Conservation (phyloP, 2,329 filamentous ascomycete genomes). For the Calonectria multiphialidica region DNA sequence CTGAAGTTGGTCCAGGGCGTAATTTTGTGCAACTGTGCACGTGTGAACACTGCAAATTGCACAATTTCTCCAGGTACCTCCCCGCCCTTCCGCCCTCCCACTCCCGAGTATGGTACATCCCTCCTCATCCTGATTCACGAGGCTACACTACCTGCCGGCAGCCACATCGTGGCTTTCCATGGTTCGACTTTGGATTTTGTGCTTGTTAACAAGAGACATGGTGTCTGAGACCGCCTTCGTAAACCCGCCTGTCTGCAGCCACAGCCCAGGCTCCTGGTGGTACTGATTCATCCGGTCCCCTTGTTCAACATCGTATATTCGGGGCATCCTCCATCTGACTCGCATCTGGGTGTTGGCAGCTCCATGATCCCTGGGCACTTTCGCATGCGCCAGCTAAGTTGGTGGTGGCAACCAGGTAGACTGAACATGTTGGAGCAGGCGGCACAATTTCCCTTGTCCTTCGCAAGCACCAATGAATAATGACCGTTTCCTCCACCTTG, state of each 20-base stretch:
- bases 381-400: conserved; percentile 23
- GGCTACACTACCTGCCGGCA: neutral
- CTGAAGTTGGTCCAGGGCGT: neutral
- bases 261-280: neutral
- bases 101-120: neutral
- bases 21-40: conserved; percentile 15
- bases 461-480: conserved; percentile 12
- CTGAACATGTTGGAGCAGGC: conserved; percentile 9
- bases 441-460: neutral
- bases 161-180: neutral
- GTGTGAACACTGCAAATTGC: neutral
- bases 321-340: conserved; percentile 3
- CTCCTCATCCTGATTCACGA: neutral
- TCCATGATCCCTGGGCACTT: conserved; percentile 16
- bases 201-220: conserved; percentile 1
- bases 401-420: conserved; percentile 8
- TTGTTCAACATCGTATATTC: neutral
- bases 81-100: neutral
- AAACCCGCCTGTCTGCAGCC: neutral
- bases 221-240: neutral
- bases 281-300: neutral
- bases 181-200: conserved; percentile 2
- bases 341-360: conserved; percentile 10
- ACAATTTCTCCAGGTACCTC: conserved; percentile 8
- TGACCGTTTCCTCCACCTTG: conserved; percentile 3